A percentile compares a stretch with the other conserved stretches of the same genome.
phyloP scores from a whole-genome alignment of 768 basidiomycete species.

The Serendipita sp. region DNA sequence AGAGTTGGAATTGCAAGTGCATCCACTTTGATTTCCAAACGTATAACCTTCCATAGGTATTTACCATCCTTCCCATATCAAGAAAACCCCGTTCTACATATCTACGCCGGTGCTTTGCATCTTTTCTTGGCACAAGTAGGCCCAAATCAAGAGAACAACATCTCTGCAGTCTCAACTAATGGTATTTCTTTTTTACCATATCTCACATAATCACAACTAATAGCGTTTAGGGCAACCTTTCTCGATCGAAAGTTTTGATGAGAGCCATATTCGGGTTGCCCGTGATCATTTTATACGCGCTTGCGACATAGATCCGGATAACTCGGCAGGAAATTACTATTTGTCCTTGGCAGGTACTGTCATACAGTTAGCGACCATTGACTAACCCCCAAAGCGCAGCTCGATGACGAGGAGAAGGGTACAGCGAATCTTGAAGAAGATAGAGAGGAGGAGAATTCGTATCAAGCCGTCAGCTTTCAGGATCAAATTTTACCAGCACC shows the following conservation, averaged over 20 bases:
- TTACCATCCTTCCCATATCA: conserved; percentile 78
- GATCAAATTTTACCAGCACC: not conserved
- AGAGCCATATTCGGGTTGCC: not conserved
- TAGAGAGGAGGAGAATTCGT: not conserved
- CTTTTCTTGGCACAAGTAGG: conserved; percentile 26
- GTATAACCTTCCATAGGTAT: conserved; percentile 33
- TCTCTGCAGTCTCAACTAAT: not conserved
- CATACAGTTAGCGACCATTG: not conserved
- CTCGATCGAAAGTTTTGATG: not conserved
- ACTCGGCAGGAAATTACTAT: not conserved
- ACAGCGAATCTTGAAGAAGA: not conserved
- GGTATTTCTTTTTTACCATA: not conserved
- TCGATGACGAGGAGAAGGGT: not conserved
- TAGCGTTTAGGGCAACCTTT: not conserved
- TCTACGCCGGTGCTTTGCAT: conserved; percentile 64
- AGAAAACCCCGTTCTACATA: conserved; percentile 61
- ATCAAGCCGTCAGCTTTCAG: not conserved
- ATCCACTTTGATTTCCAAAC: not conserved
- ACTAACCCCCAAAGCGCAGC: not conserved
- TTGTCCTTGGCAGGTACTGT: not conserved
- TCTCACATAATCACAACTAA: not conserved
- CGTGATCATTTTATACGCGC: not conserved
- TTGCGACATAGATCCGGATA: not conserved
- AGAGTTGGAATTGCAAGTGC: conserved; percentile 65
- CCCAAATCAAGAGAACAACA: not conserved